phyloP scores from a whole-genome alignment of 192 early-diverging fungal genomes.

The Entomortierella chlamydospora region DNA sequence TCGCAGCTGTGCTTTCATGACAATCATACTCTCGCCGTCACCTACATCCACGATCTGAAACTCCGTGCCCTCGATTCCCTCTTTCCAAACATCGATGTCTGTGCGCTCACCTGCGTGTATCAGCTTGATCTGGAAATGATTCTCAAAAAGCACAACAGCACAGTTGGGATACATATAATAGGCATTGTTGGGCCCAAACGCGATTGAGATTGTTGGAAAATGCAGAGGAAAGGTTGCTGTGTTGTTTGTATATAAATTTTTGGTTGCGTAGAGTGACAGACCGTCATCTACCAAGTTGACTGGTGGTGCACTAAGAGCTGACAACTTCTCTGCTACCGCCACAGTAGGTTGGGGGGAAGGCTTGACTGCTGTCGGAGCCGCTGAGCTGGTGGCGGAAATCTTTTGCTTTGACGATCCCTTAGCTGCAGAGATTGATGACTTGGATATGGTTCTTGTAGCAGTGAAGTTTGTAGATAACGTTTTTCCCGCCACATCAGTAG shows the following conservation, averaged over 20 bases:
- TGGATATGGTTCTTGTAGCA: constrained; percentile 3
- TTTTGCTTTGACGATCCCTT: background rate
- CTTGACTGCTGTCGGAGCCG: background rate
- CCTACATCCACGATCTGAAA: constrained; percentile 45
- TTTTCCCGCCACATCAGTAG: background rate
- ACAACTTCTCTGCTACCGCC: constrained; percentile 16
- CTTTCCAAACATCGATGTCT: constrained; percentile 57
- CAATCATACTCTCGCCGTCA: constrained; percentile 49
- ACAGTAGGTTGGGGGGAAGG: background rate
- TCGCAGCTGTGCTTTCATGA: constrained; percentile 32
- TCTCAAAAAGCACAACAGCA: constrained; percentile 50
- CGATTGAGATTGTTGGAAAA: constrained; percentile 56
- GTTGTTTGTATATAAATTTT: constrained; percentile 48
- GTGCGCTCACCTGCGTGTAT: constrained; percentile 48
- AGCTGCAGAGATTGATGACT: background rate
- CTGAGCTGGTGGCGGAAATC: background rate
- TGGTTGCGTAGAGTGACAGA: constrained; percentile 35
- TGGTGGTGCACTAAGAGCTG: constrained; percentile 8
- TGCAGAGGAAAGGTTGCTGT: constrained; percentile 49
- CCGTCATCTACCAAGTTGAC: constrained; percentile 14
- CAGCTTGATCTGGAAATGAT: constrained; percentile 56
- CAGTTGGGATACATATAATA: constrained; percentile 56
- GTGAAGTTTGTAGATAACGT: constrained; percentile 1
- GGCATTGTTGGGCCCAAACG: constrained; percentile 55
- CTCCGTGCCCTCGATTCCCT: constrained; percentile 49